Base-by-base conservation (phyloP, 306 rosid genomes). In the Acmispon strigosus region DNA sequence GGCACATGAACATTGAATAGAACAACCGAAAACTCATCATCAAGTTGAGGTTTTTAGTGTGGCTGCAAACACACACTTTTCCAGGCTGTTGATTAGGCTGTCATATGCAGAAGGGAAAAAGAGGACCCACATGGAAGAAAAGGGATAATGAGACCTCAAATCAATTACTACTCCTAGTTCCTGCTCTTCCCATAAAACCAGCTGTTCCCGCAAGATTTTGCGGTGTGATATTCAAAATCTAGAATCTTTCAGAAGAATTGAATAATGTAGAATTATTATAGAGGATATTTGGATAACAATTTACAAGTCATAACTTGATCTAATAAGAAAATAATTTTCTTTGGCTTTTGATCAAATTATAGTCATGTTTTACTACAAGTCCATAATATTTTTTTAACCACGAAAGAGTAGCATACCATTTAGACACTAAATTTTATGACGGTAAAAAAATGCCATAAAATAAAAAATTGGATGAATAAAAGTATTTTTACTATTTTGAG, bases 11-110 rank as follows among this genome's bases (percentile, higher is more conserved):
- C 0, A 13, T 66, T 42, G 48, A 42, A 12, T 2, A n/a, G 66
- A 66, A 60, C 54, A 34, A 49, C 5, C 13, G 60, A 41, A 37
- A 27, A 42, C 8, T 11, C 65, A 50, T 36, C 10, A 36, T 42
- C 62, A 78, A 79, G 80, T 34, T 50, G 72, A 74, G 76, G 14
- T 34, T 79, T 79, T 61, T 50, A 52, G 78, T 5, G 76, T 74
- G 65, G 61, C 43, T 18, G 44, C 66, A 52, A 79, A 19, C 76
- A 19, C 76, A 19, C 76, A 66, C 29, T 47, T 22, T 79, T 68
- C 76, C 79, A 74, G 80, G 80, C 80, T 79, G 83, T 29, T 59
- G 52, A 78, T 72, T 22, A 78, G 83, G 75, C 78, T 78, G 83
- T 78, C 75, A 66, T 27, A 20, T 16, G 41, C 65, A 72, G 64